Conservation (phyloP, 352 stramenopile genomes). For the Blastocystis sp. region DNA sequence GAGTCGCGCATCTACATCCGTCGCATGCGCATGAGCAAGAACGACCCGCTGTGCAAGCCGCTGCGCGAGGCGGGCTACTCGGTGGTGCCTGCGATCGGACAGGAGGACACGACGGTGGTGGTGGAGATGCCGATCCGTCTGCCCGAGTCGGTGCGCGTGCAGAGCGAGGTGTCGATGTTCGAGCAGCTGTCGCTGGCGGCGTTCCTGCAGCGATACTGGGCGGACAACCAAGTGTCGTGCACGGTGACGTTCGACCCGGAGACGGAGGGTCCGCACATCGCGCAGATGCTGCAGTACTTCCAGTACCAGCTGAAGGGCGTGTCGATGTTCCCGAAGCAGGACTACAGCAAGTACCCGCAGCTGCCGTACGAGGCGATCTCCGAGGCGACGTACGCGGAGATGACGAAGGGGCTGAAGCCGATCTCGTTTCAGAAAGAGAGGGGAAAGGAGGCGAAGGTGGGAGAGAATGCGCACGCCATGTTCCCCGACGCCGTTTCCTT, state of each 20-base stretch:
- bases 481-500: constrained; percentile 59
- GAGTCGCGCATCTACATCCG: constrained; percentile 87
- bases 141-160: constrained; percentile 81
- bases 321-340: constrained; percentile 80
- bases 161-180: constrained; percentile 82
- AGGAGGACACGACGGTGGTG: constrained; percentile 83
- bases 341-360: constrained; percentile 81
- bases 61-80: constrained; percentile 78
- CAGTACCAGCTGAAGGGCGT: constrained; percentile 90
- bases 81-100: constrained; percentile 77
- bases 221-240: constrained; percentile 87
- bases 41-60: constrained; percentile 79
- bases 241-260: constrained; percentile 84
- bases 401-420: constrained; percentile 56
- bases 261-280: constrained; percentile 78
- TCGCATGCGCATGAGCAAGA: constrained; percentile 80
- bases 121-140: constrained; percentile 85
- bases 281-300: constrained; percentile 82
- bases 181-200: constrained; percentile 85
- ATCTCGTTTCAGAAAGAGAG: constrained; percentile 54
- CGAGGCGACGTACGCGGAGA: constrained; percentile 75
- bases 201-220: constrained; percentile 87
- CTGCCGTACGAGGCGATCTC: constrained; percentile 85
- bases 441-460: not conserved
- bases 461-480: not conserved